A percentile compares a stretch with the other conserved stretches of the same genome.
These are phyloP conservation scores for Cucumis sativus DNA, from an alignment of 306 rosid species.

Conservation along the genomic window Cucumber_9930_V3 NC_026659.2:14031501-14032000, in stretches of 20 bases:
- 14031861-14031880: too few species aligned
- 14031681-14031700: constrained; percentile 21
- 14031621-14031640: constrained; percentile 29
- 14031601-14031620: constrained; percentile 21
- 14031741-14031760: constrained; percentile 23
- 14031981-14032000: background rate
- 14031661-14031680: constrained; percentile 27
- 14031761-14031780: constrained; percentile 20
- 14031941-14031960: too few species aligned
- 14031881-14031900: too few species aligned
- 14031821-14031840: constrained; percentile 19
- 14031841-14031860: constrained; percentile 11
- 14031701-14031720: constrained; percentile 27
- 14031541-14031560: constrained; percentile 35
- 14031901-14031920: too few species aligned
- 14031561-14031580: constrained; percentile 19
- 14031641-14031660: constrained; percentile 3
- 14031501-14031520: constrained; percentile 29
- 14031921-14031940: too few species aligned
- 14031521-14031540: constrained; percentile 16
- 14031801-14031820: constrained; percentile 20
- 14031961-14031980: too few species aligned
- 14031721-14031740: constrained; percentile 25
- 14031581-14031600: constrained; percentile 21
- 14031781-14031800: constrained; percentile 9